Conservation (phyloP, 768 basidiomycete species). For the Phanerochaete carnosa region DNA sequence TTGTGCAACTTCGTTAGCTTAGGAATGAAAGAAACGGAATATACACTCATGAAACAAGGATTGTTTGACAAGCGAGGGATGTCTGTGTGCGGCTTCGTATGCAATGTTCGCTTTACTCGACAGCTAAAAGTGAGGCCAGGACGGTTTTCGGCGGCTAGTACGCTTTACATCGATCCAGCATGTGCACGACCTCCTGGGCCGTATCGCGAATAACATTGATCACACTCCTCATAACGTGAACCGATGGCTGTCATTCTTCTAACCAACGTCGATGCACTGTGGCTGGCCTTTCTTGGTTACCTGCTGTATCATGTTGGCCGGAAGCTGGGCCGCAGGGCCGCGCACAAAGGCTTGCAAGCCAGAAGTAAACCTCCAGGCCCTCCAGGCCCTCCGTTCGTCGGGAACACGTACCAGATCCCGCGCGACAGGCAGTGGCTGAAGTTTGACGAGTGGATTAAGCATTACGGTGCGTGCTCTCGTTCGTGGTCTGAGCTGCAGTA, state of each 20-base stretch:
- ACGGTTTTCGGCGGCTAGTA: not conserved
- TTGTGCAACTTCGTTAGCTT: conserved; percentile 1
- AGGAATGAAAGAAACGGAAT: not conserved
- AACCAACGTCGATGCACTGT: not conserved
- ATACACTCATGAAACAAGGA: not conserved
- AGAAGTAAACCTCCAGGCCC: conserved; percentile 26
- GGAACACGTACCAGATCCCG: conserved; percentile 24
- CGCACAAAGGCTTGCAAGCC: not conserved
- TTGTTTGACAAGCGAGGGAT: too few species aligned
- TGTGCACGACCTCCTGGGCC: not conserved
- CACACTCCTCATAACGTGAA: not conserved
- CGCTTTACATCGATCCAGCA: not conserved
- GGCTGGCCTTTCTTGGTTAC: not conserved
- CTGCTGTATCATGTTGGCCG: not conserved
- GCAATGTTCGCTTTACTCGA: not conserved
- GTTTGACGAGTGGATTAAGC: conserved; percentile 22
- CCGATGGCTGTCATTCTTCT: not conserved
- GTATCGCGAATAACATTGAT: not conserved
- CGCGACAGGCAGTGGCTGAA: conserved; percentile 23
- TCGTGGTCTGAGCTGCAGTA: not conserved
- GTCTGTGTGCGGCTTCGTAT: not conserved
- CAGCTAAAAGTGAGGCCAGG: not conserved
- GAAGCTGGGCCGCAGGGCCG: not conserved
- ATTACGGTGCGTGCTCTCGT: conserved; percentile 17
- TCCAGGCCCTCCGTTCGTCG: conserved; percentile 17